These are phyloP conservation scores for Penicillium sp. DNA, from an alignment of 2,329 filamentous ascomycete species.

Conservation along the genomic window DNA sequence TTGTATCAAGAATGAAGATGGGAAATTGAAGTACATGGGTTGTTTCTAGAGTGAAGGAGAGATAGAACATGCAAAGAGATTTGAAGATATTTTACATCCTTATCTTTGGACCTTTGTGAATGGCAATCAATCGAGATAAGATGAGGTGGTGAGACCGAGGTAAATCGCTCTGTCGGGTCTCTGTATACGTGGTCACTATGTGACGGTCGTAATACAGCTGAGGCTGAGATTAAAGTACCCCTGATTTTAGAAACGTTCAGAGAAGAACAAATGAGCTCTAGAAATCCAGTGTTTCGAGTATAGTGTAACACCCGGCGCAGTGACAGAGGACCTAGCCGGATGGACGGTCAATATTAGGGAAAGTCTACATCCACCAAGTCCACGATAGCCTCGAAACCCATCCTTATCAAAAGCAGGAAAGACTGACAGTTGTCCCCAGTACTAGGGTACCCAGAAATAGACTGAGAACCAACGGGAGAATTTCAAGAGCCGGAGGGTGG, in stretches of 20 bases:
- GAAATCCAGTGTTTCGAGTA: conserved; percentile 6
- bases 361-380: background rate
- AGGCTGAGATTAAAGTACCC: conserved; percentile 12
- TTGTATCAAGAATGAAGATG: conserved; percentile 25
- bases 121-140: background rate
- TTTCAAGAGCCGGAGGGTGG: background rate
- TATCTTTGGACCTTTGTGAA: background rate
- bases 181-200: background rate
- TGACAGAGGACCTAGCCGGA: background rate
- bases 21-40: conserved; percentile 19
- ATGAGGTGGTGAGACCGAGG: background rate
- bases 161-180: background rate
- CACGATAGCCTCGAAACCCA: background rate
- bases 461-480: background rate
- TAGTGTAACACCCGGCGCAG: background rate
- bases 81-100: background rate
- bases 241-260: background rate
- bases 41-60: conserved; percentile 14
- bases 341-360: background rate
- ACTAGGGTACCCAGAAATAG: background rate
- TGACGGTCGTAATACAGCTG: background rate
- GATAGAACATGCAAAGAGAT: background rate
- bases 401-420: background rate
- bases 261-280: background rate
- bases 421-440: background rate